These are phyloP conservation scores for Wickerhamomyces hampshirensis DNA, from an alignment of 805 yeast genomes.

Conservation along the genomic window DNA sequence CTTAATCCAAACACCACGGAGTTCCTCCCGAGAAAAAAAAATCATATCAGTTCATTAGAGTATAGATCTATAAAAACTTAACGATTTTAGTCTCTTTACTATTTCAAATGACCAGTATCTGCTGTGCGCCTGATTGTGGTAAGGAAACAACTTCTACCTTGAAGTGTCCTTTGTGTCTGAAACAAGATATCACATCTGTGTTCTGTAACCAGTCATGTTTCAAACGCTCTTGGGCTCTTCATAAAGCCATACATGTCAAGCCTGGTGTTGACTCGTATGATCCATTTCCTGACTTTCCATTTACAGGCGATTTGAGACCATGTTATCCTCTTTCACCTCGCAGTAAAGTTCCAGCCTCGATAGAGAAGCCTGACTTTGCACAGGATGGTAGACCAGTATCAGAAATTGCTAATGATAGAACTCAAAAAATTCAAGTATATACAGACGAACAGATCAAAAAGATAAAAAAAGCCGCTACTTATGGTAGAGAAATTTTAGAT, in stretches of 20 bases:
- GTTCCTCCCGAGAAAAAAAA: too few relatives aligned
- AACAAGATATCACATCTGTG: constrained; percentile 52
- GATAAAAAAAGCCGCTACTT: constrained; percentile 67
- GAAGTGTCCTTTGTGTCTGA: constrained; percentile 90
- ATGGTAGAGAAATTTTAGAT: constrained; percentile 88
- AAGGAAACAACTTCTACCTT: constrained; percentile 68
- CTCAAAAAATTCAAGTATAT: constrained; percentile 59
- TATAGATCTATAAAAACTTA: too few relatives aligned
- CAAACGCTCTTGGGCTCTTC: constrained; percentile 63
- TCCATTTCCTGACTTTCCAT: constrained; percentile 80
- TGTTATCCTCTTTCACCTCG: constrained; percentile 74
- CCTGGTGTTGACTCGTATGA: constrained; percentile 62
- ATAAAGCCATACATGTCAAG: constrained; percentile 69
- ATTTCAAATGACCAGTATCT: constrained; percentile 24
- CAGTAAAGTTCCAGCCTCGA: constrained; percentile 64
- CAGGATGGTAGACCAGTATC: constrained; percentile 68
- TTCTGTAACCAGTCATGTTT: constrained; percentile 88
- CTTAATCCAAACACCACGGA: too few relatives aligned
- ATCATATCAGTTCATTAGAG: too few relatives aligned
- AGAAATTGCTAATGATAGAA: constrained; percentile 70
- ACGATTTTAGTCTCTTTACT: too few relatives aligned
- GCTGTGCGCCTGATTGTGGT: constrained; percentile 83
- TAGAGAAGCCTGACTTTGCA: constrained; percentile 82
- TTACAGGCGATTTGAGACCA: constrained; percentile 73
- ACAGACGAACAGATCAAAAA: constrained; percentile 65